Percentiles rank a stretch among this genome's conserved stretches.
phyloP scores from a whole-genome alignment of 352 stramenopile genomes.

The Globisporangium viniferum region DNA sequence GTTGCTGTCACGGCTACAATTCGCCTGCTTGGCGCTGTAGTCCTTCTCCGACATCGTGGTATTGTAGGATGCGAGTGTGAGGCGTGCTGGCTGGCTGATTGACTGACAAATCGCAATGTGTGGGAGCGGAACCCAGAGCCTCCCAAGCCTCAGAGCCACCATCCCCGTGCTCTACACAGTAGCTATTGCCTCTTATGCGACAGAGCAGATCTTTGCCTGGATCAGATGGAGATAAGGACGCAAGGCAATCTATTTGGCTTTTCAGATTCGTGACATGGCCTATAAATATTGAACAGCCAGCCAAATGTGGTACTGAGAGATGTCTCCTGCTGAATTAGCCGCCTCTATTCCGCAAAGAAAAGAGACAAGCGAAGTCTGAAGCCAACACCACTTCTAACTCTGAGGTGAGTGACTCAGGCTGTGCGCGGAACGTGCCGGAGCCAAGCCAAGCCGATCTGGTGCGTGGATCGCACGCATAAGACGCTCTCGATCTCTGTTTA shows the following conservation, averaged over 20 bases:
- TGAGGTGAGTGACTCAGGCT: neutral
- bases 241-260: neutral
- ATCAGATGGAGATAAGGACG: neutral
- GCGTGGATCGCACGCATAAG: neutral
- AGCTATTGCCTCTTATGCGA: neutral
- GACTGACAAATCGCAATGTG: neutral
- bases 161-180: neutral
- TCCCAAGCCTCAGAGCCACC: neutral
- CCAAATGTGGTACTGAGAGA: too few relatives aligned
- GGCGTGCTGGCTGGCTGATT: neutral
- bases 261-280: too few relatives aligned
- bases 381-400: too few relatives aligned
- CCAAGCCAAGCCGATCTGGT: neutral
- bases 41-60: conserved; percentile 32
- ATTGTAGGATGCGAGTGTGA: too few relatives aligned
- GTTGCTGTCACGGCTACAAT: conserved; percentile 8
- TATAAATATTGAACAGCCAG: too few relatives aligned
- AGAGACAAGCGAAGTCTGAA: too few relatives aligned
- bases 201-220: neutral
- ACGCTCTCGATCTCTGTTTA: neutral
- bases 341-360: too few relatives aligned
- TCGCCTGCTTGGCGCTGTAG: conserved; percentile 9
- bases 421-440: neutral
- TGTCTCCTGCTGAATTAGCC: too few relatives aligned
- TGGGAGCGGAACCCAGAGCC: neutral